Evolutionary conservation across 768 basidiomycete genomes (phyloP).

Genomic region (Suillus subaureus): DNA sequence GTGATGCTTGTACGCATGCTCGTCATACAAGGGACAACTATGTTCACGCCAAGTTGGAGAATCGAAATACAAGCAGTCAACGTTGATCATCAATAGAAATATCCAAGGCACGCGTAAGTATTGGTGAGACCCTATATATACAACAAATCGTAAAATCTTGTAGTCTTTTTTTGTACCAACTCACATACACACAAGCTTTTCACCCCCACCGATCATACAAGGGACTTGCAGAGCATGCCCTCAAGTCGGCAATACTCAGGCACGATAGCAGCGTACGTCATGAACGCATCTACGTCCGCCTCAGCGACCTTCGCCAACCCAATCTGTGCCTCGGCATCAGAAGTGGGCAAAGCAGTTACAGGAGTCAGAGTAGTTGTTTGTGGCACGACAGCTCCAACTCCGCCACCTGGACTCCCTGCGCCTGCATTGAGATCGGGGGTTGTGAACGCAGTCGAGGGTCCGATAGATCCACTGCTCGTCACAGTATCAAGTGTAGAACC

Average conservation of each 20-base stretch:
- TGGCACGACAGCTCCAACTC: slow-evolving; percentile 33
- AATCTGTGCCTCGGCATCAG: slow-evolving; percentile 71
- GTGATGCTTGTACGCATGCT: background rate
- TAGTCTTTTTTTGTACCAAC: slow-evolving; percentile 14
- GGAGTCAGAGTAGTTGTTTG: slow-evolving; percentile 65
- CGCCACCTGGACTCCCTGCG: slow-evolving; percentile 36
- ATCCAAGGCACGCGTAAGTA: slow-evolving; percentile 6
- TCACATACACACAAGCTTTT: slow-evolving; percentile 9
- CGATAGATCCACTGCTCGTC: slow-evolving; percentile 35
- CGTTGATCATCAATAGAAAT: background rate
- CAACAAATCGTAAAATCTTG: slow-evolving; percentile 10
- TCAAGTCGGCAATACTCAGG: slow-evolving; percentile 84
- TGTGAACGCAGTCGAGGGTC: slow-evolving; percentile 56
- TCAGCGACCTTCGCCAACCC: slow-evolving; percentile 84
- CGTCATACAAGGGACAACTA: background rate
- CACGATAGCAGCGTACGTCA: slow-evolving; percentile 84
- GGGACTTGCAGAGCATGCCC: slow-evolving; percentile 69
- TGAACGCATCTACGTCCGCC: slow-evolving; percentile 81
- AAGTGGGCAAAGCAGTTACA: slow-evolving; percentile 70
- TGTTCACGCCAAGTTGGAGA: background rate
- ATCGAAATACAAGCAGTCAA: background rate
- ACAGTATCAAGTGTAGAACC: slow-evolving; percentile 42
- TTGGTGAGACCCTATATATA: slow-evolving; percentile 16
- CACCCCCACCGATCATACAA: slow-evolving; percentile 36
- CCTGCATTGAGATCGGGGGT: slow-evolving; percentile 57